Conservation (phyloP, 768 basidiomycete genomes). For the Peribolospora baueri region DNA sequence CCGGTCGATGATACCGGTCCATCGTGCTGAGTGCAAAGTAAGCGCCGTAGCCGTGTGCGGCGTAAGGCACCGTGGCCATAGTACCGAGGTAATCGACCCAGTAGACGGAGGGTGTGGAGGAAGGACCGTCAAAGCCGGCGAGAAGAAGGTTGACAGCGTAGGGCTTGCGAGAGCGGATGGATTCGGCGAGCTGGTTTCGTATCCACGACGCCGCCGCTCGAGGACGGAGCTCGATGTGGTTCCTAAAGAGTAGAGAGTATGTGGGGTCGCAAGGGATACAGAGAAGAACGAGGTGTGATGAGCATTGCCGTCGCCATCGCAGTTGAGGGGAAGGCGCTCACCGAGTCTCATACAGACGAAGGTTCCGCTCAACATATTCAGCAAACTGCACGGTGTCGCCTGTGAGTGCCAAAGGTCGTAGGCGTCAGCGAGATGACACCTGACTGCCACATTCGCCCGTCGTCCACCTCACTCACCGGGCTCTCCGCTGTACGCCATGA, state of each 20-base stretch:
- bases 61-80: conserved; percentile 64
- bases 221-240: conserved; percentile 69
- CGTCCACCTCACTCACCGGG: conserved; percentile 23
- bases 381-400: conserved; percentile 94
- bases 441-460: conserved; percentile 55
- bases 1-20: conserved; percentile 80
- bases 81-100: conserved; percentile 96
- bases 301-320: background rate
- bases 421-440: background rate
- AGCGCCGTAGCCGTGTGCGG: conserved; percentile 80
- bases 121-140: conserved; percentile 67
- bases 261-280: background rate
- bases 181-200: conserved; percentile 65
- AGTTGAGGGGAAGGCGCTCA: conserved; percentile 11
- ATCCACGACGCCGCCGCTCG: conserved; percentile 87
- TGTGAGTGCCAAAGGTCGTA: conserved; percentile 15
- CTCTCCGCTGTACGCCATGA: conserved; percentile 41
- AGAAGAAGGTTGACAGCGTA: conserved; percentile 82
- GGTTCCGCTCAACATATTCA: conserved; percentile 84
- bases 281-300: background rate
- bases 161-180: conserved; percentile 60
- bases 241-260: conserved; percentile 18
- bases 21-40: conserved; percentile 81
- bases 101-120: conserved; percentile 46
- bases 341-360: conserved; percentile 87